Evolutionary conservation across 495 filamentous ascomycete genomes (phyloP).

Genomic region (Penicillium salamii): DNA sequence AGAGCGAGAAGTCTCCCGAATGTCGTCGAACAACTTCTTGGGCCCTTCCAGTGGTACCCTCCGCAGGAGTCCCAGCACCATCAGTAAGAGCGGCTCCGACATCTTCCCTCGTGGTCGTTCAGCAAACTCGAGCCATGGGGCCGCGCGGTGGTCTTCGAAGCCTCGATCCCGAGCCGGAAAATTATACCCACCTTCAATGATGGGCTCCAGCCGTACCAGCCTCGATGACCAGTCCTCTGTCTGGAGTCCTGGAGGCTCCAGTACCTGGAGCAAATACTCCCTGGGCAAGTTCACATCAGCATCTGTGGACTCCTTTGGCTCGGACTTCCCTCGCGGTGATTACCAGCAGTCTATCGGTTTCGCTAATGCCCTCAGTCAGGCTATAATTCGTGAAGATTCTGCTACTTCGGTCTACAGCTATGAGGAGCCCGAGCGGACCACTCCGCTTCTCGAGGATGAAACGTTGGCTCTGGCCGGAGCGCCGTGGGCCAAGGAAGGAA

Average conservation of each 20-base stretch:
- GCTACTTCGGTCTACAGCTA: constrained; percentile 50
- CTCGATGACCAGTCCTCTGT: constrained; percentile 87
- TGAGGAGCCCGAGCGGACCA: constrained; percentile 52
- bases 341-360: constrained; percentile 97
- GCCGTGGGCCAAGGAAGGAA: constrained; percentile 97
- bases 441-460: constrained; percentile 84
- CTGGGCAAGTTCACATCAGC: constrained; percentile 85
- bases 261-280: constrained; percentile 93
- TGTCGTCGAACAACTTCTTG: constrained; percentile 46
- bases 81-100: constrained; percentile 86
- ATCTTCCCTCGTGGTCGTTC: constrained; percentile 69
- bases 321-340: constrained; percentile 73
- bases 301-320: constrained; percentile 84
- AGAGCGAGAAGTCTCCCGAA: constrained; percentile 37
- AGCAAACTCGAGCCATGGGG: constrained; percentile 61
- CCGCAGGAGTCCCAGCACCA: constrained; percentile 80
- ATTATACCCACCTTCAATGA: constrained; percentile 71
- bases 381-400: constrained; percentile 90
- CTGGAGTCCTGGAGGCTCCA: constrained; percentile 86
- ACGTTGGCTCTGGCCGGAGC: constrained; percentile 84
- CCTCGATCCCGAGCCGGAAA: constrained; percentile 74
- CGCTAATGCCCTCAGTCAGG: constrained; percentile 92
- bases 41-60: constrained; percentile 54
- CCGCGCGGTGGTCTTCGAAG: constrained; percentile 76
- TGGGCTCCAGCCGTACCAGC: constrained; percentile 91